A percentile compares a stretch with the other conserved stretches of the same genome.
Evolutionary conservation across 2,329 filamentous ascomycete species (phyloP).

Genomic region (Zopfia rhizophila): DNA sequence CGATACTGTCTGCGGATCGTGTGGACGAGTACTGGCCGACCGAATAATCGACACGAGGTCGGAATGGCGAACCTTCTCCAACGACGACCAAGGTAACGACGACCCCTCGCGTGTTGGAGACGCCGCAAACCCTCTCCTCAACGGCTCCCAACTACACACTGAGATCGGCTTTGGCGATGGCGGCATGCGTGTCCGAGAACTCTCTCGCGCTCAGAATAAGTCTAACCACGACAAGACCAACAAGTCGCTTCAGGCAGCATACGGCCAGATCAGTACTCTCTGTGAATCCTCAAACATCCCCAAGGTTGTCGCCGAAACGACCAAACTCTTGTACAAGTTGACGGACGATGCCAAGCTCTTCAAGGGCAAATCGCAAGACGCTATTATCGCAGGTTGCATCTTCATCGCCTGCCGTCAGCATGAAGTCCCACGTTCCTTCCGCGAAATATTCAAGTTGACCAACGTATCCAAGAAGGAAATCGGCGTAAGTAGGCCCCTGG

Average conservation of each 20-base stretch:
- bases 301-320: conserved; percentile 83
- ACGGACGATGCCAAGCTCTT: conserved; percentile 92
- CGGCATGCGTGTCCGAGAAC: conserved; percentile 75
- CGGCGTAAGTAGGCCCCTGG: no score
- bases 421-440: conserved; percentile 86
- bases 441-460: conserved; percentile 92
- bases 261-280: conserved; percentile 88
- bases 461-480: conserved; percentile 98
- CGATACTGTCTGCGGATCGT: conserved; percentile 92
- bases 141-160: conserved; percentile 89
- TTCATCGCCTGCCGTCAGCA: conserved; percentile 97
- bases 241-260: conserved; percentile 80
- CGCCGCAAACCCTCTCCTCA: conserved; percentile 86
- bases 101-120: conserved; percentile 99
- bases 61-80: conserved; percentile 98
- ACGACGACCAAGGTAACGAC: conserved; percentile 95
- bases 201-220: conserved; percentile 87
- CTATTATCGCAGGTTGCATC: conserved; percentile 94
- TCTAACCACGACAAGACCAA: conserved; percentile 83
- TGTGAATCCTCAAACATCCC: conserved; percentile 77
- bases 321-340: conserved; percentile 95
- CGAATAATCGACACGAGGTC: conserved; percentile 95
- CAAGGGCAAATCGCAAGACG: conserved; percentile 94
- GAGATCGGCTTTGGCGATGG: conserved; percentile 85
- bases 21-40: conserved; percentile 88